phyloP scores from a whole-genome alignment of 805 yeast species.

The Candida mattraensis region DNA sequence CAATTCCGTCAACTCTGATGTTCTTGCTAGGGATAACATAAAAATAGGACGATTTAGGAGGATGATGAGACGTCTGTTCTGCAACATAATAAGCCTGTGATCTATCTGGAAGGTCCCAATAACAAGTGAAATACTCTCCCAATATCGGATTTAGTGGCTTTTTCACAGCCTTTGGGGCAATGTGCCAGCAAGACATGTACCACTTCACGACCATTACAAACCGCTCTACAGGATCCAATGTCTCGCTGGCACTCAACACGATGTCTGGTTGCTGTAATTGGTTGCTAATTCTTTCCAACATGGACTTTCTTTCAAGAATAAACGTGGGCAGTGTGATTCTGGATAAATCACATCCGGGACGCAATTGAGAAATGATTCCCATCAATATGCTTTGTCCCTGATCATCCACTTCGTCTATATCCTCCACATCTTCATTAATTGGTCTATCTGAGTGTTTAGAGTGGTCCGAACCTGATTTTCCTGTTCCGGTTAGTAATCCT shows the following conservation, averaged over 20 bases:
- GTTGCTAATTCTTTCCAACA: constrained; percentile 94
- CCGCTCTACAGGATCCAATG: constrained; percentile 60
- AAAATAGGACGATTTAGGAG: constrained; percentile 95
- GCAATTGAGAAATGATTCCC: constrained; percentile 85
- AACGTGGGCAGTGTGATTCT: constrained; percentile 94
- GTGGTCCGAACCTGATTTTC: constrained; percentile 24
- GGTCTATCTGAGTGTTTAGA: constrained; percentile 16
- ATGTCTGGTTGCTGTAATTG: constrained; percentile 78
- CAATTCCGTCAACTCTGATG: constrained; percentile 85
- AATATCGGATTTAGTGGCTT: constrained; percentile 94
- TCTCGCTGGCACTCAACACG: constrained; percentile 63
- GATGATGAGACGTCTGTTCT: constrained; percentile 97
- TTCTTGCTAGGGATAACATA: constrained; percentile 78
- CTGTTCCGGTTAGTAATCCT: constrained; percentile 10
- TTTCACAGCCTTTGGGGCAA: constrained; percentile 97
- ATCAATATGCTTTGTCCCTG: constrained; percentile 84
- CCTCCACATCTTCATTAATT: constrained; percentile 48
- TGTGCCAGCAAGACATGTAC: constrained; percentile 97
- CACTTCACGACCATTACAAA: constrained; percentile 77
- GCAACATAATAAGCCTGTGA: constrained; percentile 77
- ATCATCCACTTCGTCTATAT: constrained; percentile 88
- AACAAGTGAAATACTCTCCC: constrained; percentile 88
- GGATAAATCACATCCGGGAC: constrained; percentile 89
- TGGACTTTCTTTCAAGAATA: constrained; percentile 89
- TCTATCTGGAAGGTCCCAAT: constrained; percentile 81